Percentiles rank a stretch among this genome's conserved stretches.
Conservation (phyloP, 306 rosid genomes). For the Prinsepia uniflora region DNA sequence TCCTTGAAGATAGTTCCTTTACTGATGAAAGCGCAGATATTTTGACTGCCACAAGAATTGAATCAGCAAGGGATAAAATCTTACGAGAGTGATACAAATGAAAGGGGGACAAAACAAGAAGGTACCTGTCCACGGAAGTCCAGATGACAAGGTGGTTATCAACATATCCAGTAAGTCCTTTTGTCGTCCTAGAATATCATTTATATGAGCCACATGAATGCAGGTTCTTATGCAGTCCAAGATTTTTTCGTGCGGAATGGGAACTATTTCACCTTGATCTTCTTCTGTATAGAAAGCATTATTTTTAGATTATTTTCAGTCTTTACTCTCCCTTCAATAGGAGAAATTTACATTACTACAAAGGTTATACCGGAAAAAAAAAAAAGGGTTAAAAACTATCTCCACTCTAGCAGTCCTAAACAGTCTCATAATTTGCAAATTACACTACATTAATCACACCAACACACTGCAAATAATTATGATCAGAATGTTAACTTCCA, state of each 20-base stretch:
- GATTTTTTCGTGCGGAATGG: conserved; percentile 66
- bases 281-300: conserved; percentile 36
- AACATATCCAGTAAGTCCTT: conserved; percentile 57
- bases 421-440: neutral
- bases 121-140: conserved; percentile 85
- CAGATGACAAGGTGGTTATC: conserved; percentile 48
- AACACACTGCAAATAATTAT: neutral
- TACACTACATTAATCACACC: neutral
- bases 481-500: conserved; percentile 1
- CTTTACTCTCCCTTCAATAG: neutral
- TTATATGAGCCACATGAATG: conserved; percentile 64
- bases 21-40: conserved; percentile 55
- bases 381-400: neutral
- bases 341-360: neutral
- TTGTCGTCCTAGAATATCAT: conserved; percentile 64
- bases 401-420: neutral
- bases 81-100: neutral
- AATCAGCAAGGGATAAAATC: conserved; percentile 20
- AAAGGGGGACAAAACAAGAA: conserved; percentile 14
- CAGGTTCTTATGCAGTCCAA: conserved; percentile 79
- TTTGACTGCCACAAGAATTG: conserved; percentile 60
- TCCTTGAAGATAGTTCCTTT: conserved; percentile 75
- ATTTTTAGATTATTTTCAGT: neutral
- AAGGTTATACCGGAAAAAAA: neutral
- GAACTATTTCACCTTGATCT: conserved; percentile 42